Evolutionary conservation across 352 stramenopile species (phyloP), one percentile per base, ranked within the genome.

Genomic region (Phytopythium aichiense): DNA sequence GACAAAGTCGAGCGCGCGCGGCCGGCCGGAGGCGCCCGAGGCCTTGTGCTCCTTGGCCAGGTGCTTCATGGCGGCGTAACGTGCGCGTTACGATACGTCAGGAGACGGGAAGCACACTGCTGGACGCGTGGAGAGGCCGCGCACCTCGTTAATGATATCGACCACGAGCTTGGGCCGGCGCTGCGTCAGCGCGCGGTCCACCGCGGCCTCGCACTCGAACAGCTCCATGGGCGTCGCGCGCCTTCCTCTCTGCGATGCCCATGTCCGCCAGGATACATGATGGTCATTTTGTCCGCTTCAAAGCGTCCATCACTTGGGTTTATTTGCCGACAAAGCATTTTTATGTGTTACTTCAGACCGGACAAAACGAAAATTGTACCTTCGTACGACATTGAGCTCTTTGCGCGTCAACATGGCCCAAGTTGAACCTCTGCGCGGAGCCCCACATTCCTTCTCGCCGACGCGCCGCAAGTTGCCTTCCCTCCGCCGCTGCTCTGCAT

Each of bases 191-290:
- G 85, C 85, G 58, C 63, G 59, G 58, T 91, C 72, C 65, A 94
- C 82, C n/a, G 83, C 85, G 46, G 88, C 81, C 55, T 94, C 83
- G 72, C 85, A 94, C 59, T 89, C 78, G 52, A 71, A 77, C 50
- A 92, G 71, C 64, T 94, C 81, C 85, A 94, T 93, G 1, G 9
- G 12, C 30, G 8, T 42, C 30, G 42, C 8, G 42, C 42, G n/a
- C 9, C 20, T 49, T 25, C 42, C 42, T 25, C 42, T 23, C 18
- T 49, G 15, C 25, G 45, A 9, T 18, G 45, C 18, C 51, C 20
- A 42, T 57, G 30, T 57, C 30, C 51, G 31, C 30, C 25, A 57
- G 51, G 51, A 57, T 57, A 51, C 35, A 5, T 31, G 28, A 7
- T 28, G 7, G 20, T 7, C 0, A 7, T 30, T 20, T 23, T 71